phyloP scores from a whole-genome alignment of 257 asterid species.

The Prunella vulgaris region DNA sequence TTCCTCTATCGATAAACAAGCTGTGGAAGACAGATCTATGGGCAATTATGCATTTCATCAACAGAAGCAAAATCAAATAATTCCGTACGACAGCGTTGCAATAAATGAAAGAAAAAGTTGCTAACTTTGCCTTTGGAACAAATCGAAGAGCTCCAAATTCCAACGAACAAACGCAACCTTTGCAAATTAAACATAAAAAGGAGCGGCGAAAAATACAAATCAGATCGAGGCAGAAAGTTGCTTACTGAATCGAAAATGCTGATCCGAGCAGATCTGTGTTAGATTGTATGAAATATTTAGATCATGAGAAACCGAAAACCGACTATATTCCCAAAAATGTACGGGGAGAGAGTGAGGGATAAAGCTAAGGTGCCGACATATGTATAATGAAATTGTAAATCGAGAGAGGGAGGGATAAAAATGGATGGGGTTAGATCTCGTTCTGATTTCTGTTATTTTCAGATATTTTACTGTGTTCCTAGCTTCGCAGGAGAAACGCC shows the following conservation, averaged over 20 bases:
- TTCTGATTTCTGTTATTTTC: constrained; percentile 18
- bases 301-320: background rate
- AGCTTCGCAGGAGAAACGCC: background rate
- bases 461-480: constrained; percentile 8
- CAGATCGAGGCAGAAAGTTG: constrained; percentile 13
- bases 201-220: background rate
- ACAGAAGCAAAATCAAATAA: constrained; percentile 10
- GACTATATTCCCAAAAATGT: background rate
- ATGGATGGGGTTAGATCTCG: constrained; percentile 28
- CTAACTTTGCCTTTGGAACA: background rate
- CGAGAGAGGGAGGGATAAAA: background rate
- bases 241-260: constrained; percentile 23
- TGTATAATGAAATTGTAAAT: constrained; percentile 17
- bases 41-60: constrained; percentile 5
- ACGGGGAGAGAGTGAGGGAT: constrained; percentile 17
- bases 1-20: background rate
- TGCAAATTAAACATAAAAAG: constrained; percentile 15
- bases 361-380: constrained; percentile 18
- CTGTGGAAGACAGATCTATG: constrained; percentile 23
- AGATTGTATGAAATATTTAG: constrained; percentile 15
- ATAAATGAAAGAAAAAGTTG: background rate
- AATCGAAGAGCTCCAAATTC: constrained; percentile 9
- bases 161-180: background rate
- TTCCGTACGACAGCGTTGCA: constrained; percentile 10
- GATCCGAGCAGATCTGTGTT: constrained; percentile 31